Evolutionary conservation across 371 early-diverging fungal genomes (phyloP).

Genomic region (Capniomyces stellatus): DNA sequence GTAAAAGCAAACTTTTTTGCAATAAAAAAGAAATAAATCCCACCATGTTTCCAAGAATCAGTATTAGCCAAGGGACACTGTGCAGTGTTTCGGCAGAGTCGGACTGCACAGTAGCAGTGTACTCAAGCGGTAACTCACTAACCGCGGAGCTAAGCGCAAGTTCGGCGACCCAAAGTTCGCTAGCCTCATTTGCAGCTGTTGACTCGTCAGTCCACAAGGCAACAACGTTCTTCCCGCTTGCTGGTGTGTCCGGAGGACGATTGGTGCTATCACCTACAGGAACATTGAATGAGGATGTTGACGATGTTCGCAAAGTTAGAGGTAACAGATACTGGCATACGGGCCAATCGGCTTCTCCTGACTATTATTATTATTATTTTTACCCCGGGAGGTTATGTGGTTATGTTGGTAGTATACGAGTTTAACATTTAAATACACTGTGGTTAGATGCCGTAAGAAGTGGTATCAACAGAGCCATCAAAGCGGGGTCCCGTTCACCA

Average conservation of each 20-base stretch:
- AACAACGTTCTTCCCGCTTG: background rate
- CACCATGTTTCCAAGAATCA: too few species aligned
- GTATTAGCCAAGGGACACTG: too few species aligned
- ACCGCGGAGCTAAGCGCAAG: background rate
- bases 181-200: background rate
- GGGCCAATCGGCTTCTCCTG: too few species aligned
- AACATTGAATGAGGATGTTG: constrained; percentile 46
- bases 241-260: constrained; percentile 30
- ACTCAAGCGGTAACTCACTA: background rate
- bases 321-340: constrained; percentile 18
- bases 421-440: background rate
- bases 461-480: constrained; percentile 42
- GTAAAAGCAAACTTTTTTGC: too few species aligned
- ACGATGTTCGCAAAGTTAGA: constrained; percentile 60
- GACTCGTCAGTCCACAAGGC: background rate
- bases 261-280: constrained; percentile 55
- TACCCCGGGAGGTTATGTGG: background rate
- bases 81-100: too few species aligned
- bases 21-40: too few species aligned
- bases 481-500: constrained; percentile 39
- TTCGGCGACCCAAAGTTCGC: too few species aligned
- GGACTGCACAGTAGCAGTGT: background rate
- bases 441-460: constrained; percentile 36
- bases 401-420: background rate
- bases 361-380: background rate